Evolutionary conservation across 75 land plant species (phyloP).

Genomic region (Sequoiadendron giganteum): DNA sequence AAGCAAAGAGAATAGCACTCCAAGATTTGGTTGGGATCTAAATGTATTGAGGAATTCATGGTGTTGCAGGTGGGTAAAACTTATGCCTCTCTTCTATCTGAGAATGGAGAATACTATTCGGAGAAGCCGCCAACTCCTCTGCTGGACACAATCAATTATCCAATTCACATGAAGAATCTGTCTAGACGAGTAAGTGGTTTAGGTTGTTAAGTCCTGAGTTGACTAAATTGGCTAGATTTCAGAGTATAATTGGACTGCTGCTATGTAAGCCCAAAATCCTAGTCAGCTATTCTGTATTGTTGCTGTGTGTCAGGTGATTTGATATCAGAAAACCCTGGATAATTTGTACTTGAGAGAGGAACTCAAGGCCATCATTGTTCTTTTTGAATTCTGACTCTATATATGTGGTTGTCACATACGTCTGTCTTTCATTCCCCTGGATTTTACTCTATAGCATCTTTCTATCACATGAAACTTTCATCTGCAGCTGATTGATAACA

Average conservation of each 20-base stretch:
- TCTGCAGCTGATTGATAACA: not conserved
- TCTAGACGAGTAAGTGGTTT: slow-evolving; percentile 47
- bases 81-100: slow-evolving; percentile 3
- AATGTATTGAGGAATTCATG: not conserved
- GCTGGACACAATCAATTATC: slow-evolving; percentile 90
- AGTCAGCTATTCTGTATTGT: not conserved
- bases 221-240: not conserved
- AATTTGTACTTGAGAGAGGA: not conserved
- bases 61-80: slow-evolving; percentile 7
- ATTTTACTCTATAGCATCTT: not conserved
- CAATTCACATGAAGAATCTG: slow-evolving; percentile 91
- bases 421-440: not conserved
- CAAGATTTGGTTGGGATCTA: slow-evolving; percentile 1
- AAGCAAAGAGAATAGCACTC: not conserved
- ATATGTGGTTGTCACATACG: not conserved
- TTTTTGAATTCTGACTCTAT: not conserved
- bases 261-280: not conserved
- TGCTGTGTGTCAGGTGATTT: not conserved
- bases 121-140: slow-evolving; percentile 93
- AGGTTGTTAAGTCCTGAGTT: slow-evolving; percentile 10
- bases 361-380: no score
- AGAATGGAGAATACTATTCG: slow-evolving; percentile 61
- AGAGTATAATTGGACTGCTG: not conserved
- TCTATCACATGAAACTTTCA: not conserved
- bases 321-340: not conserved